phyloP scores from a whole-genome alignment of 2,329 filamentous ascomycete species.

The Zalaria sp. region DNA sequence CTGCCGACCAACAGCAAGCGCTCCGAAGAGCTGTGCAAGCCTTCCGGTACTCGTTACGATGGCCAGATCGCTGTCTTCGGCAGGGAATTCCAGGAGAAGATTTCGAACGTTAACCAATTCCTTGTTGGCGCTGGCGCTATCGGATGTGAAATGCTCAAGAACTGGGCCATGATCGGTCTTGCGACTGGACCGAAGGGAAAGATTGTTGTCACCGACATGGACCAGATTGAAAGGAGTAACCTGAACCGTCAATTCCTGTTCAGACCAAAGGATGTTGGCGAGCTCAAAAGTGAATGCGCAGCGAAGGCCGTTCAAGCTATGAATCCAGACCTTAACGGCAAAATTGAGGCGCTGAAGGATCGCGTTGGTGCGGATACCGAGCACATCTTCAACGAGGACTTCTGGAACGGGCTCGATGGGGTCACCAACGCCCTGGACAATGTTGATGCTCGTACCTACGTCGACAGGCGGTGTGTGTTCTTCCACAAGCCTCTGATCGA shows the following conservation, averaged over 20 bases:
- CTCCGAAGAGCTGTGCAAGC: constrained; percentile 78
- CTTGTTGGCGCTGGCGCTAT: constrained; percentile 93
- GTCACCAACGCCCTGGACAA: constrained; percentile 98
- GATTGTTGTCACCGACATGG: constrained; percentile 92
- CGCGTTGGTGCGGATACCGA: constrained; percentile 87
- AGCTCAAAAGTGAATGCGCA: constrained; percentile 92
- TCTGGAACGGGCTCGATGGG: constrained; percentile 77
- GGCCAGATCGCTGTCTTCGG: constrained; percentile 96
- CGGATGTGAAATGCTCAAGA: constrained; percentile 98
- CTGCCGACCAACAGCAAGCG: constrained; percentile 62
- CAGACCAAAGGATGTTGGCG: constrained; percentile 81
- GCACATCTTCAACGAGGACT: constrained; percentile 82
- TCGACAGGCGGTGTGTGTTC: constrained; percentile 92
- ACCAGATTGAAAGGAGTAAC: constrained; percentile 98
- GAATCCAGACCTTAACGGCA: constrained; percentile 83
- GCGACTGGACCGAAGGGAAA: constrained; percentile 77
- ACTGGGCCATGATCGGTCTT: constrained; percentile 98
- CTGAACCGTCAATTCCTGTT: constrained; percentile 96
- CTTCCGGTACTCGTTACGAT: constrained; percentile 75
- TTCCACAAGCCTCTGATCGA: constrained; percentile 95
- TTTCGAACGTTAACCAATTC: constrained; percentile 82
- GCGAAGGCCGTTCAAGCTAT: constrained; percentile 80
- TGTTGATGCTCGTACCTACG: constrained; percentile 90
- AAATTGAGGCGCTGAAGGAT: constrained; percentile 77
- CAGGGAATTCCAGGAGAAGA: constrained; percentile 83